Evolutionary conservation across 306 rosid genomes (phyloP).

Genomic region (Citrullus mucosospermus): DNA sequence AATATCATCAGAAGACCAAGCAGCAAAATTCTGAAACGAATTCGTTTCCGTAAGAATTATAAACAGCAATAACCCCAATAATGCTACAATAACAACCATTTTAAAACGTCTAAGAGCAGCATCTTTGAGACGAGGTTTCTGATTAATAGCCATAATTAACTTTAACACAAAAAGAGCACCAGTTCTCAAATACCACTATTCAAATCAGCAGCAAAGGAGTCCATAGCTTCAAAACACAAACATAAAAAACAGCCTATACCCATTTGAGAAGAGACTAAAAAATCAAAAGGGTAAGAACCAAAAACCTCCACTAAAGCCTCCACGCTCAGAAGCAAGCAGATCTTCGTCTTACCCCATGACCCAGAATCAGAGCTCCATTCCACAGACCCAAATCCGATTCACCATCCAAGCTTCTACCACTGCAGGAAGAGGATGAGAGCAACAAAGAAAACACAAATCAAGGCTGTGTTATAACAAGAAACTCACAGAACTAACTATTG

Average conservation of each 20-base stretch:
- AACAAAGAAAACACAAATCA: background rate
- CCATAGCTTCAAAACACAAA: conserved; percentile 18
- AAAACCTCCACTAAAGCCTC: conserved; percentile 28
- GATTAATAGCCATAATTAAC: conserved; percentile 28
- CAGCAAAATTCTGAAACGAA: conserved; percentile 15
- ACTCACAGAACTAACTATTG: background rate
- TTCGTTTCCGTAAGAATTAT: conserved; percentile 40
- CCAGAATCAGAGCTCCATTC: conserved; percentile 12
- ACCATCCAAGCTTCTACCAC: background rate
- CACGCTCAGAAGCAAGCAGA: conserved; percentile 21
- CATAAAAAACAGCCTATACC: conserved; percentile 5
- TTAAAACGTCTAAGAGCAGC: conserved; percentile 55
- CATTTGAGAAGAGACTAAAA: conserved; percentile 13
- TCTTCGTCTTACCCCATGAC: conserved; percentile 14
- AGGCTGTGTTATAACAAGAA: background rate
- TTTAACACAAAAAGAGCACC: background rate
- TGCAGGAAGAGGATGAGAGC: background rate
- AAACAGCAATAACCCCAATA: conserved; percentile 51
- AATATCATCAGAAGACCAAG: conserved; percentile 16
- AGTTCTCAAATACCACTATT: conserved; percentile 9
- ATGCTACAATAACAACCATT: conserved; percentile 34
- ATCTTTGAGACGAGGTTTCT: conserved; percentile 46
- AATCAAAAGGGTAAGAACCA: conserved; percentile 13
- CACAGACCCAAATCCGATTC: background rate
- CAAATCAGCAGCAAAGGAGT: conserved; percentile 11